Evolutionary conservation across 139 green algal species (phyloP), one percentile per base, ranked within the genome.

Genomic region (Eudorina sp.): DNA sequence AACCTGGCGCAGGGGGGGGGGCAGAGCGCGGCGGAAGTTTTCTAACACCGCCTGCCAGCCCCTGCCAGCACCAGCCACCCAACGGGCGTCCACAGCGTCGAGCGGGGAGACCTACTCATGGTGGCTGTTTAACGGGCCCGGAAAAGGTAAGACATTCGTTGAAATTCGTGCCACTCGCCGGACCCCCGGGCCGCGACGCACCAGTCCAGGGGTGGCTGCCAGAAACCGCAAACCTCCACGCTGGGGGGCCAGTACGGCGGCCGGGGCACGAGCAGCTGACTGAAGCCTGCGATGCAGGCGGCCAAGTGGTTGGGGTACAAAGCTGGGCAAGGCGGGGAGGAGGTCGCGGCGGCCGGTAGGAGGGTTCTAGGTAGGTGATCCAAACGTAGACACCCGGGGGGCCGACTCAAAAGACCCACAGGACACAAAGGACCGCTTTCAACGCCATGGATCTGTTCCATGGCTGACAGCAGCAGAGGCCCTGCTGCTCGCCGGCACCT

Each of bases 171-270:
- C 13, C 51, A 16, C 51, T 58, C 51, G 13, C 51, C 51, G 13
- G 16, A 29, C 64, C 11, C 29, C n/a, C 64, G n/a, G n/a, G 23
- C 13, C 6, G 1, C 41, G 29, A 58, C 64, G 18, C 66, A 81
- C 82, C 82, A 88, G 6, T 41, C 34, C 23, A 70, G 46, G 31
- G 46, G 64, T 25, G 82, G 62, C 73, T 88, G 84, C 93, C 93
- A 95, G 53, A 93, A 94, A 84, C 92, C 92, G 64, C 89, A 94
- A 21, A 92, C 82, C 36, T 75, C 58, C 2, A 93, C 87, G 19
- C 69, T 83, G 41, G 7, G 27, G 0, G 93, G 93, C 93, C 93
- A 95, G 76, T 81, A 92, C 38, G 91, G 78, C 0, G 94, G 93
- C 16, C 66, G 80, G 0, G 84, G 83, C 7, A 93, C 79, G 31